Evolutionary conservation across 345 rosid species (phyloP).

Genomic region (Salix suchowensis): DNA sequence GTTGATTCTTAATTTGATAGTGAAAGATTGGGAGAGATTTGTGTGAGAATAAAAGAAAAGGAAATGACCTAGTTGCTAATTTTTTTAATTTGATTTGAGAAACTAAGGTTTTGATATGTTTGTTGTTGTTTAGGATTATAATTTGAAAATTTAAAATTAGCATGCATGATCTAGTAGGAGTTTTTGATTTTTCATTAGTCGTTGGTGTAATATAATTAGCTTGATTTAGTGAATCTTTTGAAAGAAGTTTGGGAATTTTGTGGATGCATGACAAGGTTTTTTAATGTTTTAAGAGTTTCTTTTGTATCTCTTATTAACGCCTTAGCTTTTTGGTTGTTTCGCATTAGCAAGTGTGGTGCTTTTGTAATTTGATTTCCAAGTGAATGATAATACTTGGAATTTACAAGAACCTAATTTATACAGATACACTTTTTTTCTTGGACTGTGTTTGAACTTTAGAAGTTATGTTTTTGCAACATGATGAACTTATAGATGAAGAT

Average conservation of each 20-base stretch:
- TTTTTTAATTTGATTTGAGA: neutral
- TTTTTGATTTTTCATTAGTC: neutral
- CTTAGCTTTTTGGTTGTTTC: neutral
- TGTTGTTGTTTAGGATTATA: neutral
- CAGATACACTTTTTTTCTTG: neutral
- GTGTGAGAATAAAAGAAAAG: neutral
- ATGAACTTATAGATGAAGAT: slow-evolving; percentile 50
- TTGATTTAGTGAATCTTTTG: neutral
- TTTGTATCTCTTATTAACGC: neutral
- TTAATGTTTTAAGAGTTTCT: neutral
- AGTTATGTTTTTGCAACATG: slow-evolving; percentile 27
- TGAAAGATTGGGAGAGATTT: neutral
- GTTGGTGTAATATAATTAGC: neutral
- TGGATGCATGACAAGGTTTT: neutral
- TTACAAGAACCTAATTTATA: neutral
- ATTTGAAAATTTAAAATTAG: neutral
- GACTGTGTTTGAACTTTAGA: neutral
- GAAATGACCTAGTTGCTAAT: neutral
- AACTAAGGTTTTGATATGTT: neutral
- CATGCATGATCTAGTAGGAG: neutral
- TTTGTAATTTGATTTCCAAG: neutral
- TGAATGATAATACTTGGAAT: neutral
- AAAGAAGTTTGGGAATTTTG: neutral
- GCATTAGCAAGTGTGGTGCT: neutral
- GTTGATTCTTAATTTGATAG: too few relatives aligned